Evolutionary conservation across 257 asterid species (phyloP), one percentile per base, ranked within the genome.

Genomic region (Primulina huaijiensis): DNA sequence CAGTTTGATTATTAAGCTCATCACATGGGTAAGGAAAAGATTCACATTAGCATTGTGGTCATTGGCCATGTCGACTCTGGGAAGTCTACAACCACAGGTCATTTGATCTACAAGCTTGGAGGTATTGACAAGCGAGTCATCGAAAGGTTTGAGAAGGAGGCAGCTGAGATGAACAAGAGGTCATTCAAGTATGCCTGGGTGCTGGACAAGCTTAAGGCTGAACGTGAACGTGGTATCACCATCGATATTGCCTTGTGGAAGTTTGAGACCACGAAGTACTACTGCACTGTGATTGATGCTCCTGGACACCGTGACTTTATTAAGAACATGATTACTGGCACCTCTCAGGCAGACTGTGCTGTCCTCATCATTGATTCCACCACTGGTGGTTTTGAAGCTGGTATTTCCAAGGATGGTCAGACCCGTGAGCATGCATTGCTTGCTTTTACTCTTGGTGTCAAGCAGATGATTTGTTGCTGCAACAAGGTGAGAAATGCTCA

Each of bases 11-110:
- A 31, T 31, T 31, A 31, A 31, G 34, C 5, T 31, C 34, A 31
- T 23, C 25, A 23, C 25, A 87, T 87, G 93, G 93, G 90, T 74
- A 87, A 87, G 27, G 92, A 84, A 61, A 87, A 84, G 77, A 0
- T 73, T 77, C 90, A 84, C 74, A 87, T 87, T 2, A 87, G 68
- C 83, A 82, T 87, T 20, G 92, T 87, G 69, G 92, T 87, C 74
- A 84, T 87, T 74, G 90, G 93, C 37, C 93, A 87, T 64, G 90
- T 81, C 64, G 90, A 84, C 82, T 87, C 92, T 67, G 92, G 92
- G 7, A 87, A 87, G 62, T 87, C 90, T 0, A 88, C 95, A 68
- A 88, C 95, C 73, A 85, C 92, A 6, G 89, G 95, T 33, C 95
- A 88, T 72, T 71, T 88, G 82, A 82, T 85, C 83, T 85, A 85